These are phyloP conservation scores for Macadamia tetraphylla DNA, from an alignment of 164 flowering plant genomes.

Conservation along the genomic window DNA sequence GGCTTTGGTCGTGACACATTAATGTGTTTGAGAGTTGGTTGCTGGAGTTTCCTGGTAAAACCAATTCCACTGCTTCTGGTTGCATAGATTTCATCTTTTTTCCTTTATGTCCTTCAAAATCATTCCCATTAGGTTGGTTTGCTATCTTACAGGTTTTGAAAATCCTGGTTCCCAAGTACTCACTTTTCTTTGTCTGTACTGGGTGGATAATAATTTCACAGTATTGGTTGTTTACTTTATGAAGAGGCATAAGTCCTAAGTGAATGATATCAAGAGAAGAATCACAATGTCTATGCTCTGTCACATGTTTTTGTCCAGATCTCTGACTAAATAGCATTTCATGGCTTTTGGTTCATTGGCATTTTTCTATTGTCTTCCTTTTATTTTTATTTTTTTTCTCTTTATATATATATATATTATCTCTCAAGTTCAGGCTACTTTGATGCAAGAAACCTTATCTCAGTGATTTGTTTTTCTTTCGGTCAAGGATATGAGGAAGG, in stretches of 20 bases:
- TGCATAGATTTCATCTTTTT: no score
- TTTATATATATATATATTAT: not conserved
- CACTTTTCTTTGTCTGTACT: not conserved
- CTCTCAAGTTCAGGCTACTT: not conserved
- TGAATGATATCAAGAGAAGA: not conserved
- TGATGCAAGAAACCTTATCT: not conserved
- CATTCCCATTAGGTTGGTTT: not conserved
- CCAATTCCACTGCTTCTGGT: no score
- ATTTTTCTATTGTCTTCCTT: not conserved
- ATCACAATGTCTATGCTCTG: no score
- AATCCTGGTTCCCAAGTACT: not conserved
- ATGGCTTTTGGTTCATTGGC: no score
- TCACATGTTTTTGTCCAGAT: no score
- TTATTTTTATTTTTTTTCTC: not conserved
- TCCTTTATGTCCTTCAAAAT: no score
- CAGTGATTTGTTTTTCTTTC: not conserved
- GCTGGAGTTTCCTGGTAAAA: no score
- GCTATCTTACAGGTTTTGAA: not conserved
- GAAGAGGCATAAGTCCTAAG: not conserved
- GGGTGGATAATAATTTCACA: not conserved
- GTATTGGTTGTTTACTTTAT: not conserved
- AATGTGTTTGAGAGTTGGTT: no score
- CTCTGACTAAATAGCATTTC: no score
- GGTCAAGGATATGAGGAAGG: constrained; percentile 76
- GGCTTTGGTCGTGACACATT: no score